A percentile compares a stretch with the other conserved stretches of the same genome.
These are phyloP conservation scores for Acer negundo DNA, from an alignment of 345 rosid species.

Conservation along the genomic window DNA sequence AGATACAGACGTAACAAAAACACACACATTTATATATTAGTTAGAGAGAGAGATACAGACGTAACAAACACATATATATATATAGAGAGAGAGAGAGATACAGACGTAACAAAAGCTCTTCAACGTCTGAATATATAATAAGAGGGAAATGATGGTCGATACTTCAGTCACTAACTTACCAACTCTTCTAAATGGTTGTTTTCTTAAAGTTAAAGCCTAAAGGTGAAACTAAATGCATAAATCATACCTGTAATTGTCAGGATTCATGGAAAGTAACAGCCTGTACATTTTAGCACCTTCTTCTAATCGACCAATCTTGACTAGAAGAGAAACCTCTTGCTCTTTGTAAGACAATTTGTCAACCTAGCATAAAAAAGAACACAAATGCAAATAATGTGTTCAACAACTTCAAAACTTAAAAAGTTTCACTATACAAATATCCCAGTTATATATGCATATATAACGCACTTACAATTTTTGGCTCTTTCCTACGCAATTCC, in stretches of 20 bases:
- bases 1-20: not conserved
- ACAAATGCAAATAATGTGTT: constrained; percentile 17
- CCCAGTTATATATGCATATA: not conserved
- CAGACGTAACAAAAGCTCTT: not conserved
- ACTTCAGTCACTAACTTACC: constrained; percentile 1
- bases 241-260: constrained; percentile 91
- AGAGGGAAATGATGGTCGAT: not conserved
- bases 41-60: not conserved
- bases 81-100: not conserved
- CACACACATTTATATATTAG: not conserved
- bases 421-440: not conserved
- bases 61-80: not conserved
- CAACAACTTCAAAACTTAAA: constrained; percentile 1
- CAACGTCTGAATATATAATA: not conserved
- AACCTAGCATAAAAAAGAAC: constrained; percentile 54
- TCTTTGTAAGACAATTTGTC: constrained; percentile 83
- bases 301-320: constrained; percentile 70
- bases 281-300: constrained; percentile 78
- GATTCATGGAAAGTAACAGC: constrained; percentile 81
- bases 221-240: constrained; percentile 3
- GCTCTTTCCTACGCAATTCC: constrained; percentile 73
- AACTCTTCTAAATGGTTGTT: constrained; percentile 12
- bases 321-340: constrained; percentile 83
- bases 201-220: not conserved
- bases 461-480: constrained; percentile 70